Percentiles rank a stretch among this genome's conserved stretches.
Evolutionary conservation across 371 early-diverging fungal species (phyloP).

Genomic region (Mycotypha africana): DNA sequence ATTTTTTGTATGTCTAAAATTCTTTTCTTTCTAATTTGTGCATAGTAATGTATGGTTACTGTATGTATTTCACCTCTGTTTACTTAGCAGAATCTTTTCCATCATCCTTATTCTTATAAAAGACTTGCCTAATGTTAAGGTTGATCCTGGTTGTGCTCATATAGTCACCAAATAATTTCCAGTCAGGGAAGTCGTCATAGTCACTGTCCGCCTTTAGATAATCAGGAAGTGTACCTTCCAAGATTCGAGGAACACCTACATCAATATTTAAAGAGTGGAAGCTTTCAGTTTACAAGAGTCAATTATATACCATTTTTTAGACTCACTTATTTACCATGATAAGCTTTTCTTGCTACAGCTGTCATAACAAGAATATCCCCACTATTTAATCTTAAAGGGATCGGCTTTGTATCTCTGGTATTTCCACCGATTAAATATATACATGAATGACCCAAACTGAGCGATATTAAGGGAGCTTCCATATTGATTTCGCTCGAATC

Average conservation of each 20-base stretch:
- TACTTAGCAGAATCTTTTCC: too few species aligned
- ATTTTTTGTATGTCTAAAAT: too few species aligned
- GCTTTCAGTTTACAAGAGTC: too few species aligned
- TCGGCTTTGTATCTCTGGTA: slow-evolving; percentile 55
- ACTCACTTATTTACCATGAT: slow-evolving; percentile 69
- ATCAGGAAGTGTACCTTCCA: slow-evolving; percentile 59
- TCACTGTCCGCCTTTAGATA: slow-evolving; percentile 32
- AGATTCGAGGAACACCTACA: slow-evolving; percentile 68
- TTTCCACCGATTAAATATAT: slow-evolving; percentile 77
- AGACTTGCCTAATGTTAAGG: slow-evolving; percentile 74
- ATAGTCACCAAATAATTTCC: slow-evolving; percentile 53
- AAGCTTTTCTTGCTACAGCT: slow-evolving; percentile 62
- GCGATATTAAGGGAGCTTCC: slow-evolving; percentile 72
- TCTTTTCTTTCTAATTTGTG: too few species aligned
- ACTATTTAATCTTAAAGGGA: slow-evolving; percentile 61
- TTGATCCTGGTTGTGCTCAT: slow-evolving; percentile 63
- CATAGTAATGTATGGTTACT: too few species aligned
- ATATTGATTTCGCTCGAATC: slow-evolving; percentile 82
- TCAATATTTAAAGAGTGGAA: too few species aligned
- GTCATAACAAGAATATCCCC: slow-evolving; percentile 90
- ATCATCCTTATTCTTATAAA: slow-evolving; percentile 6
- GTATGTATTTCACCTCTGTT: too few species aligned
- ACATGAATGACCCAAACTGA: slow-evolving; percentile 74
- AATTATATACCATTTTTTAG: not conserved
- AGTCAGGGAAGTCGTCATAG: slow-evolving; percentile 36